These are phyloP conservation scores for Cornus suecica DNA, from an alignment of 148 eudicot genomes.

Conservation along the genomic window DNA sequence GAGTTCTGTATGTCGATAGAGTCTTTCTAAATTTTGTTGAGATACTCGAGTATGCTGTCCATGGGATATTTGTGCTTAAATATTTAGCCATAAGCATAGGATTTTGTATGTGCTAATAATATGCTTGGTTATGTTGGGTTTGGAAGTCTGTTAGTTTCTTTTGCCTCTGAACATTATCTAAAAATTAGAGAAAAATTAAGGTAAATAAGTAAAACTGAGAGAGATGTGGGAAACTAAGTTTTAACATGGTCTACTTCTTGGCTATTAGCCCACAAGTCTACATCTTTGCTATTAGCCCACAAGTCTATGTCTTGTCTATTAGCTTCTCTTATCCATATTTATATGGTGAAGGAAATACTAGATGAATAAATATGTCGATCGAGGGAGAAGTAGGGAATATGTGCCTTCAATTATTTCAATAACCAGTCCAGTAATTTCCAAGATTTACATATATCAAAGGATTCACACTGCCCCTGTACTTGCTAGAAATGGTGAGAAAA, in stretches of 20 bases:
- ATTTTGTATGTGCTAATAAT: not conserved
- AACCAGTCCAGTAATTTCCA: not conserved
- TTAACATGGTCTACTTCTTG: not conserved
- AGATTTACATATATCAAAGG: not conserved
- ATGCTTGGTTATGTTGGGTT: not conserved
- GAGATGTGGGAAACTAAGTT: not conserved
- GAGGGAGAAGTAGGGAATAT: not conserved
- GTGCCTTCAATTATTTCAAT: not conserved
- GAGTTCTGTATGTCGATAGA: not conserved
- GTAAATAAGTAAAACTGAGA: not conserved
- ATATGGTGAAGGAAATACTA: not conserved
- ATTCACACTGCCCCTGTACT: not conserved
- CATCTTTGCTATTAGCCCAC: not conserved
- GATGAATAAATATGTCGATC: not conserved
- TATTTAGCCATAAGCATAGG: not conserved
- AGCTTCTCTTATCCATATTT: not conserved
- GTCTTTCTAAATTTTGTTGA: not conserved
- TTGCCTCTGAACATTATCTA: not conserved
- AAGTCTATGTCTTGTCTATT: too few relatives aligned
- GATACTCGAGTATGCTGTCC: not conserved
- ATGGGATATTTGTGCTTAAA: not conserved
- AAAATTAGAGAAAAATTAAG: not conserved
- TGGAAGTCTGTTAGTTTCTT: not conserved
- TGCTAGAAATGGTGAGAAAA: not conserved
- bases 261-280: too few relatives aligned